phyloP scores from a whole-genome alignment of 1,284 basidiomycete genomes.

The Puccinia coronata region DNA sequence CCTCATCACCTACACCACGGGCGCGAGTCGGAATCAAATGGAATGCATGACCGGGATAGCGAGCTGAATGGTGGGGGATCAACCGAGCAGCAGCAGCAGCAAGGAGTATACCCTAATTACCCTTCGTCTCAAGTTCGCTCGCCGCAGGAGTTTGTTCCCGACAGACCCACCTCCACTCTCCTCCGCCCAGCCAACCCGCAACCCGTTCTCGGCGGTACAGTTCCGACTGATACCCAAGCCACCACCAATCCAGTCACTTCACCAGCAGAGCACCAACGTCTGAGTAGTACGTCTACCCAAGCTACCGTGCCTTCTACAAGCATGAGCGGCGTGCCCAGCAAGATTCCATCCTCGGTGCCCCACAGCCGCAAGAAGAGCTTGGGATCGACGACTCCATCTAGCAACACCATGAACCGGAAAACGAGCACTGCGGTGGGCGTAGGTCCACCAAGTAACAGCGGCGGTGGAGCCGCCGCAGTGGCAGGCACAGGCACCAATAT shows the following conservation, averaged over 20 bases:
- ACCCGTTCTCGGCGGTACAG: neutral
- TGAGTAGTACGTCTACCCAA: constrained; percentile 33
- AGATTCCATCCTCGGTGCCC: constrained; percentile 27
- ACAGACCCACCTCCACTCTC: neutral
- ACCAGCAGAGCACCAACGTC: constrained; percentile 21
- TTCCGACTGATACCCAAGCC: neutral
- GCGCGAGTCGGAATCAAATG: constrained; percentile 35
- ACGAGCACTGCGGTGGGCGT: neutral
- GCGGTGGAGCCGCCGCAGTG: neutral
- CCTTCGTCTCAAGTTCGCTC: constrained; percentile 21
- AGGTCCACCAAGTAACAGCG: neutral
- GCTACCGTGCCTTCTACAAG: constrained; percentile 11
- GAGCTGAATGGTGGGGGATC: constrained; percentile 10
- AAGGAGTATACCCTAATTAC: constrained; percentile 5
- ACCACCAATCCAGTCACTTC: neutral
- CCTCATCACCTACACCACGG: constrained; percentile 29
- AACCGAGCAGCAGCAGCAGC: constrained; percentile 15
- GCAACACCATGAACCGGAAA: constrained; percentile 9
- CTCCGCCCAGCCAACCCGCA: neutral
- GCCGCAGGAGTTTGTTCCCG: constrained; percentile 12
- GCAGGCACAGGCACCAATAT: neutral
- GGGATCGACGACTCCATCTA: constrained; percentile 11
- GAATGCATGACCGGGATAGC: constrained; percentile 16
- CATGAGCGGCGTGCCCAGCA: constrained; percentile 14
- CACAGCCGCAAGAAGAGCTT: constrained; percentile 31